Evolutionary conservation across 148 eudicot genomes (phyloP), one percentile per base, ranked within the genome.

Genomic region (Cornus florida): DNA sequence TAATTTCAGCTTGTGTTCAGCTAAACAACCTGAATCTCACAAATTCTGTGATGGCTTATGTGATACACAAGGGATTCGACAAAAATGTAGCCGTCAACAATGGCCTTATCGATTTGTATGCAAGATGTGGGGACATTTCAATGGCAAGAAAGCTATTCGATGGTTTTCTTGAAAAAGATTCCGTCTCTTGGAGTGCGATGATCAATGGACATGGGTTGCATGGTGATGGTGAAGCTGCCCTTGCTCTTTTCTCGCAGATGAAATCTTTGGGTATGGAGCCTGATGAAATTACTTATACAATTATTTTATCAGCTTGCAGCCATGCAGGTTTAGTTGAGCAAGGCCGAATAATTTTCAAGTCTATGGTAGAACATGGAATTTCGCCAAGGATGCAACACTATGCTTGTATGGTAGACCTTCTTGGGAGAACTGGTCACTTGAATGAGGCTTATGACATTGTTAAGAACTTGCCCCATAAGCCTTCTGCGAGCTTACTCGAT

Each of bases 281-380:
- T 20, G 90, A 87, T 59, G 78, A 78, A 17, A 74, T 88, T 1
- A 87, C 91, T 35, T 88, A 88, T 79, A 78, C 90, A 28, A 90
- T 84, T 77, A 73, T 84, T 19, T 78, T 92, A 82, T 92, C 95
- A 65, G 89, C 91, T n/a, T 92, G 93, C 75, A 90, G 90, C 70
- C 95, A 87, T 83, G 76, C 86, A 20, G 95, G 93, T 67, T 75
- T 85, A 66, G 81, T 83, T 22, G 85, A 87, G 71, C 82, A 90
- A 60, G 86, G 86, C 57, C 79, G 50, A 35, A 78, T 8, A 22
- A 75, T 81, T 9, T 87, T 92, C 69, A 73, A 80, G 20, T 86
- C 86, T 12, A 90, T 92, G 95, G 48, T 81, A 43, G 69, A 60
- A 6, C 57, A 82, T 69, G 89, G 89, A 13, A 65, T 86, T n/a